phyloP scores from a whole-genome alignment of 2,329 filamentous ascomycete species.

The Colletotrichum cereale region DNA sequence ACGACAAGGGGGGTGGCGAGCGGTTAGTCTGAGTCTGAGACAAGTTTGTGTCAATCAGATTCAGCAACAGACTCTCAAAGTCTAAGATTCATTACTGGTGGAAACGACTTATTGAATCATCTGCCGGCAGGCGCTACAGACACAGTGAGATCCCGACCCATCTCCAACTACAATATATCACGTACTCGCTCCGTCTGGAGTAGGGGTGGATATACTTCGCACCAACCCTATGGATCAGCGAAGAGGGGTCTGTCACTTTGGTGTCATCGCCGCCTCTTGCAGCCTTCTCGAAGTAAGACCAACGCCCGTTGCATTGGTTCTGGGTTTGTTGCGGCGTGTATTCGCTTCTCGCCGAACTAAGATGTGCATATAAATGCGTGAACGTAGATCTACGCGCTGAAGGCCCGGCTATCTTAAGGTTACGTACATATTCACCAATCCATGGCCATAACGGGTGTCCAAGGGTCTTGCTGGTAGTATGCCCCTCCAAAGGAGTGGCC shows the following conservation, averaged over 20 bases:
- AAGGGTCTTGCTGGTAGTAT: background rate
- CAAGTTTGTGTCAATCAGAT: conserved; percentile 3
- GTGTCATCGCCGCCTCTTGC: background rate
- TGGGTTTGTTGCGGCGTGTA: conserved; percentile 22
- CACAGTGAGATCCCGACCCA: background rate
- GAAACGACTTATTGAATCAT: conserved; percentile 11
- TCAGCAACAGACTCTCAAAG: background rate
- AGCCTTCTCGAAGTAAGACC: conserved; percentile 4
- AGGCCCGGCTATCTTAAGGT: background rate
- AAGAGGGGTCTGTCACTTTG: background rate
- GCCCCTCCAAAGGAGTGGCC: background rate
- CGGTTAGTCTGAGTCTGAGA: conserved; percentile 2
- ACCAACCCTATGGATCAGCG: background rate
- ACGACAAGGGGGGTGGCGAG: background rate
- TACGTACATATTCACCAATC: background rate
- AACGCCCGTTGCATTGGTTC: conserved; percentile 11
- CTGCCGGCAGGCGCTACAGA: conserved; percentile 10
- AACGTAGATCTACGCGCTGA: conserved; percentile 10
- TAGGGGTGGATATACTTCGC: background rate
- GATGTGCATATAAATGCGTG: background rate
- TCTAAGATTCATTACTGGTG: conserved; percentile 14
- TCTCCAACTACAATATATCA: conserved; percentile 31
- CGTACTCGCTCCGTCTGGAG: conserved; percentile 16
- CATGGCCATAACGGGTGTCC: background rate
- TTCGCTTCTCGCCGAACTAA: conserved; percentile 5